Base-by-base conservation (phyloP, 768 basidiomycete genomes). In the Lentinus tigrinus region DNA sequence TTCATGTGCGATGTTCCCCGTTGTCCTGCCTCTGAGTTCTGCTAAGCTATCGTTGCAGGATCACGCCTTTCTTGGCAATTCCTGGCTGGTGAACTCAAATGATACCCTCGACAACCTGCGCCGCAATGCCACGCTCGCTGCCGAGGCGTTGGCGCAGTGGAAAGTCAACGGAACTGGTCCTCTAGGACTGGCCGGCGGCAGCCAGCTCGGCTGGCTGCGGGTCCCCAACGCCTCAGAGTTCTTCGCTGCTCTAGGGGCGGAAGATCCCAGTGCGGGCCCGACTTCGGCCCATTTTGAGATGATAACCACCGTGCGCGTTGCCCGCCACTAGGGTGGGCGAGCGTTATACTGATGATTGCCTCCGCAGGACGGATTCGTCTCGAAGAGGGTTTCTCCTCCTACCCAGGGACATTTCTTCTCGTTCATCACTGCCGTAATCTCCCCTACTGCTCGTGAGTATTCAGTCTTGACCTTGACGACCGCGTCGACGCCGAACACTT, bases 401-500 rank as follows among this genome's bases (percentile, higher is more conserved):
- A 19, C 54, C 16, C 55, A 56, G 5, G 66, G 66, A 2, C 42
- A 60, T 42, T 67, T 57, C 50, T 37, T 67, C 38, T 47, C 55
- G 17, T 42, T 66, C 26, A 28, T 38, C 9, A 54, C 40, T 10
- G 52, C 27, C n/a, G 38, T 66, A 13, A 58, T 67, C 16, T 47
- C 65, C 1, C 66, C 67, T 19, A 47, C 56, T 13, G 57, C 67
- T 28, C 63, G 66, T 67, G 43, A 3, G 66, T 47, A 9, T 43
- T 3, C 4, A 8, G 19, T 23, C 3, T 9, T 16, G 16, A 17
- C 14, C 16, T 47, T n/a, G 19, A 38, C 14, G 14, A 42, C 7
- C 21, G 21, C 21, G 7, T 17, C 16, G 3, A 40, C 23, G 7
- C 40, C 7, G 7, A 42, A 7, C 9, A 42, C 16, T 6, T 42